Conservation (phyloP, 2,329 filamentous ascomycete genomes). For the Penicillium freii region DNA sequence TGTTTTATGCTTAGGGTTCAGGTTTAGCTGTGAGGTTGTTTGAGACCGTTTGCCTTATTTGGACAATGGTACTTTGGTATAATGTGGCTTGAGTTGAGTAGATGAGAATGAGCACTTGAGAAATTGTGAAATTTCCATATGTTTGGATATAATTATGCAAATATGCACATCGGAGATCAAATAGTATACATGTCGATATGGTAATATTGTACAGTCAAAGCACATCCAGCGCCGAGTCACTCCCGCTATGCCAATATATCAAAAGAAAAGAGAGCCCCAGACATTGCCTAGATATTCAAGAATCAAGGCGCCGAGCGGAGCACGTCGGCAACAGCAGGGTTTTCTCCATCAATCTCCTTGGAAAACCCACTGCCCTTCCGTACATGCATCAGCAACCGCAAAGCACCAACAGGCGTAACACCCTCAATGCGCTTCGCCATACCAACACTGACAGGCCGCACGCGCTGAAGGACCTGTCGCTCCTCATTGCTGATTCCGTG, state of each 20-base stretch:
- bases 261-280: slow-evolving; percentile 2
- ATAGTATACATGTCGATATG: slow-evolving; percentile 11
- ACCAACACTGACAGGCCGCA: slow-evolving; percentile 78
- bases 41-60: not conserved
- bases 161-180: not conserved
- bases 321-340: slow-evolving; percentile 12
- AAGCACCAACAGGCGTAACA: slow-evolving; percentile 48
- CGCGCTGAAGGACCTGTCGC: slow-evolving; percentile 65
- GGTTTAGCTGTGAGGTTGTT: not conserved
- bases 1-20: not conserved
- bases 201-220: slow-evolving; percentile 9
- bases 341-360: slow-evolving; percentile 12
- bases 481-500: slow-evolving; percentile 78
- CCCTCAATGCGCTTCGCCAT: slow-evolving; percentile 89
- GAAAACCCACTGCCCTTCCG: slow-evolving; percentile 27
- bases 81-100: not conserved
- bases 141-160: not conserved
- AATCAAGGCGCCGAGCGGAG: slow-evolving; percentile 18
- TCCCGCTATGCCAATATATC: slow-evolving; percentile 21
- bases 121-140: not conserved
- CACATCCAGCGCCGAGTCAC: slow-evolving; percentile 14
- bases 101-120: not conserved
- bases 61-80: not conserved
- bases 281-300: too few relatives aligned
- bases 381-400: slow-evolving; percentile 46